phyloP scores from a whole-genome alignment of 371 early-diverging fungal species.

The Actinomucor elegans region DNA sequence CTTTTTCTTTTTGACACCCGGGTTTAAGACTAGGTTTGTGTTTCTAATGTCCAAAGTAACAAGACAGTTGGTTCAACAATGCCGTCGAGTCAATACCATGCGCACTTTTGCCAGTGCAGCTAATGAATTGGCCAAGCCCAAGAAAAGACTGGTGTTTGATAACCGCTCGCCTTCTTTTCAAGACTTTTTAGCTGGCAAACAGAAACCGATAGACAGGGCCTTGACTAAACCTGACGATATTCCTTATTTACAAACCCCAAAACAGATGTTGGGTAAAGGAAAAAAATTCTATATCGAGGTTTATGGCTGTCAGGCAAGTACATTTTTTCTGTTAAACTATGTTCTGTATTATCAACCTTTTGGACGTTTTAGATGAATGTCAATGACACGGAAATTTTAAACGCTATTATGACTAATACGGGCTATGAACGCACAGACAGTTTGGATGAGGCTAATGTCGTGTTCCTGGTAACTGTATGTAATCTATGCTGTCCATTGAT shows the following conservation, averaged over 20 bases:
- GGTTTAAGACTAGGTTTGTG: not conserved
- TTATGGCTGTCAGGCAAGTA: slow-evolving; percentile 72
- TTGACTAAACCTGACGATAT: slow-evolving; percentile 38
- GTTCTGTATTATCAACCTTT: no score
- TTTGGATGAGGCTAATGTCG: slow-evolving; percentile 63
- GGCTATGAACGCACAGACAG: slow-evolving; percentile 65
- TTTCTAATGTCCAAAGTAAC: not conserved
- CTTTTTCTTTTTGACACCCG: not conserved
- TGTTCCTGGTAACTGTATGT: slow-evolving; percentile 72
- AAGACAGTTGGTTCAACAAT: not conserved
- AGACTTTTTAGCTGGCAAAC: slow-evolving; percentile 45
- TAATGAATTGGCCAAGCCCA: not conserved
- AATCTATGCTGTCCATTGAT: no score
- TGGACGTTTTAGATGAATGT: slow-evolving; percentile 63
- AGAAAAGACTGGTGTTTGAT: slow-evolving; percentile 59
- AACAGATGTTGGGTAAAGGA: slow-evolving; percentile 39
- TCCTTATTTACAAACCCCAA: slow-evolving; percentile 57
- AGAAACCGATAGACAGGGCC: slow-evolving; percentile 17
- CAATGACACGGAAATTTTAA: slow-evolving; percentile 79
- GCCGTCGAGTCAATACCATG: not conserved
- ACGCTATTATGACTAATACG: slow-evolving; percentile 69
- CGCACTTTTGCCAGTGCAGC: not conserved
- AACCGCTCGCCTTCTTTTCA: slow-evolving; percentile 69
- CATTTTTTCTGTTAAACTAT: no score
- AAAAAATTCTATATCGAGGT: slow-evolving; percentile 70